phyloP scores from a whole-genome alignment of 768 basidiomycete species.

The Lentinula detonsa region DNA sequence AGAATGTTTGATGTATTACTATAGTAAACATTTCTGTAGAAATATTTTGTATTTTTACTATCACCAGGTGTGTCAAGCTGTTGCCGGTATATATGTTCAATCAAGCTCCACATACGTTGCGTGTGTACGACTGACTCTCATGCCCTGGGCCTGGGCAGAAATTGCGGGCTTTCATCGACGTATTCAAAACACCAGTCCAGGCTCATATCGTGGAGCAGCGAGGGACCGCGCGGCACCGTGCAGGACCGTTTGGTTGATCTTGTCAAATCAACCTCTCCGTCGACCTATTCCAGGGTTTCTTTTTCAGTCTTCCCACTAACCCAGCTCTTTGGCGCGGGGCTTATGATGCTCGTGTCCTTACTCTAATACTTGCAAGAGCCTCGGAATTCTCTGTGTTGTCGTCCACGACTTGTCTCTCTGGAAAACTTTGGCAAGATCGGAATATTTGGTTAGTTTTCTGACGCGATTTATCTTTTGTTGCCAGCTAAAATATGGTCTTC shows the following conservation, averaged over 20 bases:
- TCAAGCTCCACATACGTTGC: neutral
- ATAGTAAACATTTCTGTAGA: neutral
- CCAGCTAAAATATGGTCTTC: neutral
- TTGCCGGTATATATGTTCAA: neutral
- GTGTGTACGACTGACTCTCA: neutral
- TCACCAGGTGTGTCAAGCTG: neutral
- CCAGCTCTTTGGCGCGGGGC: neutral
- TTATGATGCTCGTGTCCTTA: neutral
- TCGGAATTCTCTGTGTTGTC: neutral
- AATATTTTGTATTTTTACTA: neutral
- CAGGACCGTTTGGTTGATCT: neutral
- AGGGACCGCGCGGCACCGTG: neutral
- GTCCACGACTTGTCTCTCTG: too few relatives aligned
- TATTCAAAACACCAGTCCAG: neutral
- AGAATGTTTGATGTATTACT: conserved; percentile 5
- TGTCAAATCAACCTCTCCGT: neutral
- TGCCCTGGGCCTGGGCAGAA: neutral
- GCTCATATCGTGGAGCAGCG: neutral
- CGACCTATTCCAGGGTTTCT: neutral
- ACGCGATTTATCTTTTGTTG: neutral
- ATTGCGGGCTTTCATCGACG: neutral
- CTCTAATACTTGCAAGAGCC: neutral
- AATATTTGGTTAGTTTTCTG: neutral
- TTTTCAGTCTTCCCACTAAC: neutral
- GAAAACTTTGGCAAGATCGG: too few relatives aligned